Conservation (phyloP, 2,329 filamentous ascomycete species). For the Ploettnerulaceae sp. region DNA sequence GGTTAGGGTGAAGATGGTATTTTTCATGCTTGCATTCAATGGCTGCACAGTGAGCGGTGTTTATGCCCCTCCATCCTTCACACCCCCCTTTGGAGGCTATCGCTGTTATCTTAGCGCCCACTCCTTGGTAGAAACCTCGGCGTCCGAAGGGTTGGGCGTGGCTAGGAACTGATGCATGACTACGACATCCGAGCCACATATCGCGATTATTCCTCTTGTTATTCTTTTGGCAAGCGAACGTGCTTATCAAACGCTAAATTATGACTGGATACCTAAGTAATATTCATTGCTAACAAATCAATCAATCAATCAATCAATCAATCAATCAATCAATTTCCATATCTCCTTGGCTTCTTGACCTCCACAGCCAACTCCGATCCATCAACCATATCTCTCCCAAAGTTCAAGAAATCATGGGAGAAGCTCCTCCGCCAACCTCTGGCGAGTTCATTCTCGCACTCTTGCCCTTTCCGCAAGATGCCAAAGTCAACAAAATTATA, state of each 20-base stretch:
- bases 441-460: constrained; percentile 40
- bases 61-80: not conserved
- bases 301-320: not conserved
- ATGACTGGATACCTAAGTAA: not conserved
- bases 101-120: constrained; percentile 8
- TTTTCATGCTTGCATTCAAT: too few relatives aligned
- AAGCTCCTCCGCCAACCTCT: constrained; percentile 35
- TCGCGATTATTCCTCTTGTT: not conserved
- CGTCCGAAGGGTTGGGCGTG: not conserved
- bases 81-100: not conserved
- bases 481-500: constrained; percentile 31
- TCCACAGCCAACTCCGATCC: not conserved
- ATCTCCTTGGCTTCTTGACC: not conserved
- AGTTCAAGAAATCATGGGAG: constrained; percentile 39
- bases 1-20: too few relatives aligned
- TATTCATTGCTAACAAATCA: not conserved
- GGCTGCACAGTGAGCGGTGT: too few relatives aligned
- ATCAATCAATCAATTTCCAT: not conserved
- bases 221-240: not conserved
- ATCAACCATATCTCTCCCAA: not conserved
- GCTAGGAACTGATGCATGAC: not conserved
- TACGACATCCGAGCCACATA: constrained; percentile 8
- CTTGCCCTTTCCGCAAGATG: constrained; percentile 40
- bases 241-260: not conserved
- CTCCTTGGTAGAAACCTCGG: too few relatives aligned